phyloP scores from a whole-genome alignment of 805 yeast genomes.

The Ogataea glucozyma region DNA sequence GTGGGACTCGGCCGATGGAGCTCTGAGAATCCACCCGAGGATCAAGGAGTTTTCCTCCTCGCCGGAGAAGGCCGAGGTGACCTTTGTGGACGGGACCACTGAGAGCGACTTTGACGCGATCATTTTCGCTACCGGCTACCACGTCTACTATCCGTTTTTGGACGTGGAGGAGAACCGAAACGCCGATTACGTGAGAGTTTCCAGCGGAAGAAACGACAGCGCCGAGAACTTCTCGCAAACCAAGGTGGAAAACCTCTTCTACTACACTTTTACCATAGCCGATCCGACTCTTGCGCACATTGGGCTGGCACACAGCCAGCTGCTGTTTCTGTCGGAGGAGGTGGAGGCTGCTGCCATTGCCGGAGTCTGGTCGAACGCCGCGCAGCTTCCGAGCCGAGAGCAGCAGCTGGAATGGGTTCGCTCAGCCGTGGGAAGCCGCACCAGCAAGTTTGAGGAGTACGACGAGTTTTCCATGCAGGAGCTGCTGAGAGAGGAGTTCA shows the following conservation, averaged over 20 bases:
- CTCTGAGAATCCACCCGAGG: constrained; percentile 45
- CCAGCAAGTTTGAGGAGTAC: constrained; percentile 6
- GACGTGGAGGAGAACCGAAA: constrained; percentile 21
- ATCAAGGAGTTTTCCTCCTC: constrained; percentile 41
- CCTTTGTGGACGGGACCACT: constrained; percentile 49
- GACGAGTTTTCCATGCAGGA: constrained; percentile 8
- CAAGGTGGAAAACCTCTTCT: constrained; percentile 21
- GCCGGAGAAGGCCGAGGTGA: constrained; percentile 37
- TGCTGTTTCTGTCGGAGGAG: constrained; percentile 49
- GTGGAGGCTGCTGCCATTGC: constrained; percentile 50
- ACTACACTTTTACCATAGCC: constrained; percentile 36
- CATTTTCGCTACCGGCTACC: constrained; percentile 74
- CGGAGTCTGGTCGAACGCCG: constrained; percentile 49
- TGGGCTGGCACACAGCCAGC: constrained; percentile 40
- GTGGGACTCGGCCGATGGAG: constrained; percentile 45
- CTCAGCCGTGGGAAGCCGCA: not conserved
- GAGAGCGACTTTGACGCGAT: constrained; percentile 50
- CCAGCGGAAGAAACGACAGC: constrained; percentile 36
- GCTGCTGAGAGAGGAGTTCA: constrained; percentile 7
- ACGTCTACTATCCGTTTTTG: constrained; percentile 60
- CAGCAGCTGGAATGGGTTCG: constrained; percentile 8
- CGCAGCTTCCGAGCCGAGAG: constrained; percentile 4
- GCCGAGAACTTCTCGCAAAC: constrained; percentile 4
- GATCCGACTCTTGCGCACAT: constrained; percentile 44
- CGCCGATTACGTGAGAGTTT: constrained; percentile 35